Evolutionary conservation across 202 grass and related monocot genomes (phyloP).

Genomic region (Panicum hallii): DNA sequence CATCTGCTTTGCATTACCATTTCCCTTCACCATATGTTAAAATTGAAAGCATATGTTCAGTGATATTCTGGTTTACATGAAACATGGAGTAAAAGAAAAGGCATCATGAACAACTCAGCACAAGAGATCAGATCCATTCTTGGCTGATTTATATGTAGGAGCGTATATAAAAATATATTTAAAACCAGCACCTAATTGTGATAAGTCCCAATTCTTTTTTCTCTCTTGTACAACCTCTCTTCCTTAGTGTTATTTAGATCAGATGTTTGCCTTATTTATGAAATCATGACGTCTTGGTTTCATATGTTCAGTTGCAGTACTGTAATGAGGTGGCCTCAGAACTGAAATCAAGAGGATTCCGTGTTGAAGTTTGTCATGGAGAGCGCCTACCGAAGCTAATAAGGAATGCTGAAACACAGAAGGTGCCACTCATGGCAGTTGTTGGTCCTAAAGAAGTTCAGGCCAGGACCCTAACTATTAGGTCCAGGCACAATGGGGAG

Average conservation of each 20-base stretch:
- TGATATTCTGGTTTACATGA: constrained; percentile 13
- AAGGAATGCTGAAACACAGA: constrained; percentile 82
- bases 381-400: constrained; percentile 93
- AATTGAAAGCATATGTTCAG: background rate
- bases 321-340: constrained; percentile 72
- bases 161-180: background rate
- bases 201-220: background rate
- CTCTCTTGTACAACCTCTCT: background rate
- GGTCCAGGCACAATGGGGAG: constrained; percentile 74
- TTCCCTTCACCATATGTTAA: background rate
- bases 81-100: background rate
- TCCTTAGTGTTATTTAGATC: background rate
- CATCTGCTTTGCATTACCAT: constrained; percentile 33
- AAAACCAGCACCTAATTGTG: background rate
- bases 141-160: background rate
- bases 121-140: background rate
- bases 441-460: constrained; percentile 89
- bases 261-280: background rate
- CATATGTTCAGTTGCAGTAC: constrained; percentile 71
- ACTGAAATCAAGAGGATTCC: constrained; percentile 71
- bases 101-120: background rate
- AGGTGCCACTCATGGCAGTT: constrained; percentile 91
- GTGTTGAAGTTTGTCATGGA: constrained; percentile 80
- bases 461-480: constrained; percentile 66
- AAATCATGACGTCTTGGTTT: constrained; percentile 24